Conservation (phyloP, 305 asterid genomes). For the Petunia hybrid region DNA sequence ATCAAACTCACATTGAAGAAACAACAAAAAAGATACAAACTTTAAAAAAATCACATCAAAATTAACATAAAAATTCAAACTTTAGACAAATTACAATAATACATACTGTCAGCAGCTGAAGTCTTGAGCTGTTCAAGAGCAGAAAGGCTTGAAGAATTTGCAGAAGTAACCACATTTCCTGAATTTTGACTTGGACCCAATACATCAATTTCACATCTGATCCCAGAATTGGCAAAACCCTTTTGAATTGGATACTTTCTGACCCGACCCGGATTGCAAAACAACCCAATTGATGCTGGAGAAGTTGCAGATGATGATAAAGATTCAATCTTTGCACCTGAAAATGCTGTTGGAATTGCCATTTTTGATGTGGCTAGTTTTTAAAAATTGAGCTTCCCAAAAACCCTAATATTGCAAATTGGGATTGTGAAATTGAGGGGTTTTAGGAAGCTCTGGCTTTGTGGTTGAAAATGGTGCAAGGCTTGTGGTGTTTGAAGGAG, state of each 20-base stretch:
- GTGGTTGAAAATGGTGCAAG: constrained; percentile 18
- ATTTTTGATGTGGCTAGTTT: constrained; percentile 32
- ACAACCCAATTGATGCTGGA: constrained; percentile 52
- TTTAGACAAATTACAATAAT: not conserved
- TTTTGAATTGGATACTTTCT: constrained; percentile 26
- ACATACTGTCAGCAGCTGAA: constrained; percentile 90
- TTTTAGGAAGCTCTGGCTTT: constrained; percentile 27
- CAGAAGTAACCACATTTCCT: constrained; percentile 57
- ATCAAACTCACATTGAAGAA: not conserved
- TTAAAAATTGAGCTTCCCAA: constrained; percentile 12
- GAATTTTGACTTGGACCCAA: constrained; percentile 33
- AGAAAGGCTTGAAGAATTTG: constrained; percentile 78
- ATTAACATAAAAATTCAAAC: not conserved
- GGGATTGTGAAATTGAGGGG: constrained; percentile 26
- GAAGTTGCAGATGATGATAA: constrained; percentile 56
- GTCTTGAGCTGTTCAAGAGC: constrained; percentile 95
- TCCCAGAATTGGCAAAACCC: constrained; percentile 30
- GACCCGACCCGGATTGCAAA: constrained; percentile 52
- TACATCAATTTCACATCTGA: constrained; percentile 62
- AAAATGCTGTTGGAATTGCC: constrained; percentile 80
- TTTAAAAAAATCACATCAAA: constrained; percentile 29
- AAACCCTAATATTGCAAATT: constrained; percentile 27
- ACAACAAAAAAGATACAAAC: not conserved
- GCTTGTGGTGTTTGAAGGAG: constrained; percentile 30
- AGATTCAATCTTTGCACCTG: constrained; percentile 81